Evolutionary conservation across 768 basidiomycete species (phyloP), one percentile per base, ranked within the genome.

Genomic region (Floccularia luteovirens): DNA sequence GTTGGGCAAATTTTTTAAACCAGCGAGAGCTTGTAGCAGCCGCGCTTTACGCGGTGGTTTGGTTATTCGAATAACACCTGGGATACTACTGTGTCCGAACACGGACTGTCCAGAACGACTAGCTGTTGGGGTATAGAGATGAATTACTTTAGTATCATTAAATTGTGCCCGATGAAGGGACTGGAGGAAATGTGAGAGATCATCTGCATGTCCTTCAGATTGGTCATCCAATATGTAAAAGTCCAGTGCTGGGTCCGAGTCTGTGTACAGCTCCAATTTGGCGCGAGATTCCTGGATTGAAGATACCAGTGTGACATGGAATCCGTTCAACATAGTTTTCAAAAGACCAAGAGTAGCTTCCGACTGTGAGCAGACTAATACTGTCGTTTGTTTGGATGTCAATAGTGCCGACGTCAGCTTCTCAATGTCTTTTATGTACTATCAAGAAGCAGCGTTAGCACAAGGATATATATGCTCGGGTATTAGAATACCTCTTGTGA

Each of bases 201-300:
- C 72, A 44, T 80, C 75, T 1, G 75, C 73, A 30, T 66, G 66
- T 1, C 59, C 58, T 49, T 83, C 81, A 1, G 72, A 72, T 49
- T 82, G 82, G 45, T 79, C 71, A 47, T 87, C 83, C 10, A 83
- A 56, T 39, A 87, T 67, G 23, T 83, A 59, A 51, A 83, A 84
- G 53, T 85, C 81, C 7, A 82, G 56, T 2, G 65, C 54, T 4
- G 57, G 42, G 38, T 63, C 49, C 2, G 55, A 45, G 20, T 36
- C 55, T 37, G 41, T 52, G 47, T 48, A 64, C 42, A 43, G 49
- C 42, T 45, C 60, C 1, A 82, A 57, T 38, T 62, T 62, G 1
- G 49, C 45, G 46, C 73, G 68, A 2, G 69, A 65, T 23, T 74
- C 75, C 36, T 69, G 59, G 11, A 74, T 58, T 6, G 69, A 64